These are phyloP conservation scores for Apiospora kogelbergensis DNA, from an alignment of 2,329 filamentous ascomycete species.

Conservation along the genomic window DNA sequence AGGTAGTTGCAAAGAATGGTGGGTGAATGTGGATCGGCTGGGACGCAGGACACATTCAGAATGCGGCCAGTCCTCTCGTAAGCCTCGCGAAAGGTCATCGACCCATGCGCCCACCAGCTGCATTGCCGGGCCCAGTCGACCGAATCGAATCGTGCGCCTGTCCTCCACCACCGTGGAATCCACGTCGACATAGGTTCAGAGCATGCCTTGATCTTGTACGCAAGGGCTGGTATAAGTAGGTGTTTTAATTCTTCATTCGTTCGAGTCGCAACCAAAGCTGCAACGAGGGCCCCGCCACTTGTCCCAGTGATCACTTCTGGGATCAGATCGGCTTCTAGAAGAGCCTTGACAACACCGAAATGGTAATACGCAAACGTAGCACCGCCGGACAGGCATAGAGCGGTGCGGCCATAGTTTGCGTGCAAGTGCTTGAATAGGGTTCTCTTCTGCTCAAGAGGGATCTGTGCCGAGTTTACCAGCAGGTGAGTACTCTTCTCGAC, in stretches of 20 bases:
- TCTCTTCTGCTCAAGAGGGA: conserved; percentile 73
- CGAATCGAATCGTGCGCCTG: conserved; percentile 90
- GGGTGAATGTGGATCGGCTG: conserved; percentile 89
- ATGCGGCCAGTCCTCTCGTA: conserved; percentile 93
- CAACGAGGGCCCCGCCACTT: conserved; percentile 88
- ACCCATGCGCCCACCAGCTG: conserved; percentile 88
- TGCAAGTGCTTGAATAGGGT: conserved; percentile 83
- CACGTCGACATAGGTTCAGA: conserved; percentile 75
- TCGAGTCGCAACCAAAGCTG: conserved; percentile 81
- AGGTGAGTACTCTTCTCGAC: conserved; percentile 68
- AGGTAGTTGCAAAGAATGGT: conserved; percentile 94
- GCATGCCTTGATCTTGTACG: conserved; percentile 81
- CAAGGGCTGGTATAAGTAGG: conserved; percentile 83
- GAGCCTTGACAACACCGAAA: conserved; percentile 85
- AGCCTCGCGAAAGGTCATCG: conserved; percentile 91
- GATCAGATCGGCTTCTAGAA: conserved; percentile 81
- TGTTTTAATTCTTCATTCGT: conserved; percentile 89
- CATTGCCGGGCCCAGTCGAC: conserved; percentile 85
- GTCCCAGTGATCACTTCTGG: conserved; percentile 96
- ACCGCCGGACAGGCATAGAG: conserved; percentile 88
- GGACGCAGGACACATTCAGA: conserved; percentile 93
- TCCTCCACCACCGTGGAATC: conserved; percentile 84
- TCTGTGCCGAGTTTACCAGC: conserved; percentile 64
- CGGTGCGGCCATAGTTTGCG: conserved; percentile 89
- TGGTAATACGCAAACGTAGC: conserved; percentile 97